phyloP scores from a whole-genome alignment of 345 rosid genomes.

The Bretschneidera sinensis region DNA sequence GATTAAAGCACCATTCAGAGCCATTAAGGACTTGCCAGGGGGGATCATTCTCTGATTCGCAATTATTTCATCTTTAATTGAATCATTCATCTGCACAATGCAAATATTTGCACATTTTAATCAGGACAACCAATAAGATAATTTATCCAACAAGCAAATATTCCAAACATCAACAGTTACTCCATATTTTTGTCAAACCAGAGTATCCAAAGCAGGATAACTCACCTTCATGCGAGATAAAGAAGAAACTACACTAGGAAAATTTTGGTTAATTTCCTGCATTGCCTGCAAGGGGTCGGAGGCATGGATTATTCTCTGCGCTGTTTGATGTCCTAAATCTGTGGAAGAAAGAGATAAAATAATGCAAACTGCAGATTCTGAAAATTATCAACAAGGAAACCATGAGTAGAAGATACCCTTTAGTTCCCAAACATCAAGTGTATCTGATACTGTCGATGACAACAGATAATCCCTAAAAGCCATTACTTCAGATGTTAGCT shows the following conservation, averaged over 20 bases:
- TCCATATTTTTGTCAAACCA: conserved; percentile 4
- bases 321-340: conserved; percentile 99
- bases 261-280: conserved; percentile 97
- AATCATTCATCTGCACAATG: conserved; percentile 67
- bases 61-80: conserved; percentile 90
- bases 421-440: conserved; percentile 97
- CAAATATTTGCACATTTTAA: conserved; percentile 10
- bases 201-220: not conserved
- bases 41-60: conserved; percentile 93
- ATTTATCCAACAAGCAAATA: conserved; percentile 1
- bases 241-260: conserved; percentile 96
- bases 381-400: conserved; percentile 7
- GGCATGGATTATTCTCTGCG: conserved; percentile 92
- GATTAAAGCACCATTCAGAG: conserved; percentile 94
- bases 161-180: conserved; percentile 5
- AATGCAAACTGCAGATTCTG: conserved; percentile 12
- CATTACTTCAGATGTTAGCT: conserved; percentile 84
- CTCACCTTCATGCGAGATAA: conserved; percentile 95
- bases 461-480: conserved; percentile 86
- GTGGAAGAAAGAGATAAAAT: conserved; percentile 27
- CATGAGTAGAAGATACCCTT: conserved; percentile 50
- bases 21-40: conserved; percentile 94
- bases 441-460: conserved; percentile 87
- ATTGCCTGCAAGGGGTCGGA: conserved; percentile 92
- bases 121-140: conserved; percentile 7